Base-by-base conservation (phyloP, 306 rosid species). In the Cucumis sativus region DNA sequence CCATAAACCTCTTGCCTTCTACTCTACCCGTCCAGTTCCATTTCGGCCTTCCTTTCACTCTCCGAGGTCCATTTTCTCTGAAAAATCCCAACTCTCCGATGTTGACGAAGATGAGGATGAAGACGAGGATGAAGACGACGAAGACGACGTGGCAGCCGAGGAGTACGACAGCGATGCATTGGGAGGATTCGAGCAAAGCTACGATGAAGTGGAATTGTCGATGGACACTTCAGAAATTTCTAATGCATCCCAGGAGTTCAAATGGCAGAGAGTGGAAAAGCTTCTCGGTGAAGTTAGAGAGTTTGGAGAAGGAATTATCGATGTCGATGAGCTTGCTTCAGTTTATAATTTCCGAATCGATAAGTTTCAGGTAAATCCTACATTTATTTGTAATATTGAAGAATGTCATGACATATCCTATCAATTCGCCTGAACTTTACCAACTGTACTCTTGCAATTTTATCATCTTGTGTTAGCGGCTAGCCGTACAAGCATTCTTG, bases 241-340 rank as follows among this genome's bases (percentile, higher is more conserved):
- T 33, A 28, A 39, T 77, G 82, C 78, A 1, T 68, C 40, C 16
- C 92, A 89, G 28, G 92, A 85, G 33, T 79, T 84, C 81, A 90
- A 88, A 90, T 95, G 97, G 98, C 92, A 95, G 84, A 88, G 97
- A 88, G 96, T 92, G 6, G 96, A 90, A 83, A 92, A 87, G 87
- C 87, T 95, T 30, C 69, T 84, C 79, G 75, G 79, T 39, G 97
- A 95, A 77, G 96, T 90, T 18, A 84, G 83, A 72, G 86, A 84
- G 86, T 95, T 92, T 21, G 97, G 98, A 30, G 91, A 84, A 20
- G 96, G 83, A 35, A 88, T 92, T 40, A 84, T 92, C 43, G 97
- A 92, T 65, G 91, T 79, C 60, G 88, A 89, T 66, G 97, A 92
- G 51, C 97, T 95, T 64, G 90, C 93, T 62, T 87, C 93, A 6